Percentiles rank a stretch among this genome's conserved stretches.
Evolutionary conservation across 2,329 filamentous ascomycete genomes (phyloP).

Genomic region (Colletotrichum karsti): DNA sequence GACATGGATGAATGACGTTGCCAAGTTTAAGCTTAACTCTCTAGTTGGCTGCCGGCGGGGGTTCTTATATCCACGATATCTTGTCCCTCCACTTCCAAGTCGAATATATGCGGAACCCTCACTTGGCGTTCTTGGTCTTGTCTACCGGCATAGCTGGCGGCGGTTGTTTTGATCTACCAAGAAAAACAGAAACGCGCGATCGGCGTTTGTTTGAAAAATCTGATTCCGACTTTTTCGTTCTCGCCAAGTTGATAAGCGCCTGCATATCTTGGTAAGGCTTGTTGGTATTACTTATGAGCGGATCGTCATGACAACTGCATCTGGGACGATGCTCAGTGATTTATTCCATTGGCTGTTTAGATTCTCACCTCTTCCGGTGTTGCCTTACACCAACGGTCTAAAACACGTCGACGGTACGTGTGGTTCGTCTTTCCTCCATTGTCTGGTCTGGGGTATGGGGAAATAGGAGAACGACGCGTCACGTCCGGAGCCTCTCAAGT

Average conservation of each 20-base stretch:
- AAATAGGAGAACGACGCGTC: background rate
- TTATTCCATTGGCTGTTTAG: too few species aligned
- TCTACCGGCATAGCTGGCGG: background rate
- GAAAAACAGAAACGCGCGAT: background rate
- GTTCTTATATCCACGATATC: conserved; percentile 1
- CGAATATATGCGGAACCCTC: conserved; percentile 8
- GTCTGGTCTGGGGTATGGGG: background rate
- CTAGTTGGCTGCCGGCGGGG: conserved; percentile 13
- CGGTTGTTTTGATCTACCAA: background rate
- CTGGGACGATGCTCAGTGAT: too few species aligned
- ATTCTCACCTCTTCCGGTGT: background rate
- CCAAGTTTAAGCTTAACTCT: conserved; percentile 30
- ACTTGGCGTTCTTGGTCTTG: conserved; percentile 10
- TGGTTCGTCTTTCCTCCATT: background rate
- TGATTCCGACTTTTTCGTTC: too few species aligned
- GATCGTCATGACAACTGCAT: too few species aligned
- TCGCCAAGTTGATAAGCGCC: background rate
- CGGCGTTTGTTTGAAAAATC: background rate
- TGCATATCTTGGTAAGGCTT: background rate
- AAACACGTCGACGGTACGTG: background rate
- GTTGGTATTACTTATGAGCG: too few species aligned
- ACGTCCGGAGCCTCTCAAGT: background rate
- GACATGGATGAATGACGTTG: conserved; percentile 26
- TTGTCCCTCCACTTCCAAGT: conserved; percentile 22
- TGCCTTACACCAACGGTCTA: background rate